Evolutionary conservation across 139 green algal genomes (phyloP).

Genomic region (Picochlorum sp.): DNA sequence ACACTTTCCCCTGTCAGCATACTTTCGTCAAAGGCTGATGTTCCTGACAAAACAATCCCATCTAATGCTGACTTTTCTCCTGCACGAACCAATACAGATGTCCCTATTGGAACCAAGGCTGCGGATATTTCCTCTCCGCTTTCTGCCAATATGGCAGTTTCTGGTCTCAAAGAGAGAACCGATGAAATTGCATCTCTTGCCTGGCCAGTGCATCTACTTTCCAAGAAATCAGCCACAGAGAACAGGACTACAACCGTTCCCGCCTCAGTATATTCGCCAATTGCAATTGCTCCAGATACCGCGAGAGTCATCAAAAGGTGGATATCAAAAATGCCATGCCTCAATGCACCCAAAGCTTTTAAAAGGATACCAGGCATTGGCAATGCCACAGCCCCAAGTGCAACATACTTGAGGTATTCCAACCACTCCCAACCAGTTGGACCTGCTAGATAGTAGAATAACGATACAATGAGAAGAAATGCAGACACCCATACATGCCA

Average conservation of each 20-base stretch:
- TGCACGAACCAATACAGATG: constrained; percentile 46
- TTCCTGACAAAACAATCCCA: constrained; percentile 49
- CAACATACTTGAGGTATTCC: constrained; percentile 44
- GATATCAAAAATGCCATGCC: constrained; percentile 45
- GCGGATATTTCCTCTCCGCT: constrained; percentile 19
- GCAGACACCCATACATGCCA: constrained; percentile 26
- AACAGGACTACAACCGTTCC: constrained; percentile 58
- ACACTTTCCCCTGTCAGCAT: constrained; percentile 65
- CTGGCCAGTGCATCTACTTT: constrained; percentile 22
- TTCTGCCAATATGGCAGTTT: constrained; percentile 20
- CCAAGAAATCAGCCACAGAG: constrained; percentile 42
- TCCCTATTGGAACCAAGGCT: constrained; percentile 7
- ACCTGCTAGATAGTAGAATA: constrained; percentile 41
- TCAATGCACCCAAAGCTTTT: constrained; percentile 28
- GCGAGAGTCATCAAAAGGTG: constrained; percentile 48
- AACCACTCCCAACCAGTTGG: constrained; percentile 15
- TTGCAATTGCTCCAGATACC: constrained; percentile 26
- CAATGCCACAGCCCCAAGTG: constrained; percentile 34
- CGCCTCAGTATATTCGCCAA: constrained; percentile 49
- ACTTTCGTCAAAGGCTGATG: constrained; percentile 55
- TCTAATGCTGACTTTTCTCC: constrained; percentile 67
- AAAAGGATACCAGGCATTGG: constrained; percentile 32
- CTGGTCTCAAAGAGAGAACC: constrained; percentile 25
- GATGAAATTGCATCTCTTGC: constrained; percentile 24
- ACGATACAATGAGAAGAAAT: constrained; percentile 37